phyloP scores from a whole-genome alignment of 73 alveolate species.

The Durusdinium trenchii region DNA sequence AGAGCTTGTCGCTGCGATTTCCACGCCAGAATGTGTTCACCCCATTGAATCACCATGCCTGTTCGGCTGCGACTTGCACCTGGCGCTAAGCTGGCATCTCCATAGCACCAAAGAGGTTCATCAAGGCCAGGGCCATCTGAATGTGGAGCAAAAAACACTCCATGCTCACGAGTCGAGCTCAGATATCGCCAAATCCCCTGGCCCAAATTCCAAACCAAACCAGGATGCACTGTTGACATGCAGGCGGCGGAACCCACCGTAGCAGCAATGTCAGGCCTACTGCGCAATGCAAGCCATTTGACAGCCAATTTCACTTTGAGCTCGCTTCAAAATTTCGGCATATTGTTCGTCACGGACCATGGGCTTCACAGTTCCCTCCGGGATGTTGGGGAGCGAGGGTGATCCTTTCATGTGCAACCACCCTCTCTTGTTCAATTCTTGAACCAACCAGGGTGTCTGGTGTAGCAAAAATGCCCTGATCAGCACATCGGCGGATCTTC shows the following conservation, averaged over 20 bases:
- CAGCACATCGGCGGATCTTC: background rate
- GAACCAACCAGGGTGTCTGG: background rate
- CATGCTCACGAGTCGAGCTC: background rate
- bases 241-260: background rate
- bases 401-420: background rate
- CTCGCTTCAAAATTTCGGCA: background rate
- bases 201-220: too few species aligned
- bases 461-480: background rate
- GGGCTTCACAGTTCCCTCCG: conserved; percentile 1
- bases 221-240: background rate
- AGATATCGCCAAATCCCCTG: conserved; percentile 13
- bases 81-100: background rate
- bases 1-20: background rate
- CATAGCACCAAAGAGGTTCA: background rate
- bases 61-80: conserved; percentile 6
- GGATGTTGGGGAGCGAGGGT: background rate
- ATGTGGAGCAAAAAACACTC: background rate
- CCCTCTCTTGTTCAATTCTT: conserved; percentile 1
- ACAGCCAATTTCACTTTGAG: conserved; percentile 7
- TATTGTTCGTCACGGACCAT: background rate
- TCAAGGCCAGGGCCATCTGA: background rate
- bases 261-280: background rate
- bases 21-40: background rate
- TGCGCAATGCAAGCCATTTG: background rate
- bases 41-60: background rate